These are phyloP conservation scores for Agrocybe pediades DNA, from an alignment of 768 basidiomycete genomes.

Conservation along the genomic window DNA sequence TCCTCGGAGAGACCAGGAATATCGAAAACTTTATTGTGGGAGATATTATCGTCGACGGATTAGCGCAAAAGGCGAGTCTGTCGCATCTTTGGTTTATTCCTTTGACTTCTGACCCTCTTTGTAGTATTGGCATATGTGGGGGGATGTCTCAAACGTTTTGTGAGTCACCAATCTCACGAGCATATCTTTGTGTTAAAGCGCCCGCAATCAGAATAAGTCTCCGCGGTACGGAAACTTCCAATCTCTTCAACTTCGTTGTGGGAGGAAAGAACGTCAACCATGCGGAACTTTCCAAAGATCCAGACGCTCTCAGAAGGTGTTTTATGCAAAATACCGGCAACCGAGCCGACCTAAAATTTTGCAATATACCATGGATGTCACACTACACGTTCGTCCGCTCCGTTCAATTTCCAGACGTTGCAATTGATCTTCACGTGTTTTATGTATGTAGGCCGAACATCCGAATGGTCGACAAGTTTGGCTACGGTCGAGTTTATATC, in stretches of 20 bases:
- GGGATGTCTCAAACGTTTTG: slow-evolving; percentile 35
- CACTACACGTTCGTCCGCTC: slow-evolving; percentile 27
- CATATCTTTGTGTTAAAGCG: slow-evolving; percentile 36
- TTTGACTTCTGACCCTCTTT: background rate
- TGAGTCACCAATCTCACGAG: slow-evolving; percentile 16
- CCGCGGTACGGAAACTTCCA: slow-evolving; percentile 21
- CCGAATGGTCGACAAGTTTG: slow-evolving; percentile 22
- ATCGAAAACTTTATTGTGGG: slow-evolving; percentile 39
- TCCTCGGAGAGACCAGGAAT: slow-evolving; percentile 39
- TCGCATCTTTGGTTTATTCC: background rate
- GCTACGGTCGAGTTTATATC: slow-evolving; percentile 19
- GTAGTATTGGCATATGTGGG: slow-evolving; percentile 53
- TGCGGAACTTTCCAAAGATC: slow-evolving; percentile 11
- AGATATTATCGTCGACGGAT: slow-evolving; percentile 43
- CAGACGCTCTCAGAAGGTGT: slow-evolving; percentile 22
- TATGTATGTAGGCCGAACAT: slow-evolving; percentile 20
- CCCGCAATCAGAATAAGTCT: slow-evolving; percentile 37
- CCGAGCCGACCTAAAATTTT: slow-evolving; percentile 24
- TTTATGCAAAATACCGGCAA: slow-evolving; percentile 26
- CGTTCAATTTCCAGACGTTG: background rate
- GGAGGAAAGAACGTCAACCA: slow-evolving; percentile 22
- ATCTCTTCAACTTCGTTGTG: slow-evolving; percentile 22
- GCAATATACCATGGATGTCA: slow-evolving; percentile 32
- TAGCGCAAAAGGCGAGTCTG: slow-evolving; percentile 36
- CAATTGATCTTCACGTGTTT: background rate